phyloP scores from a whole-genome alignment of 164 flowering plant genomes.

The Cinnamomum micranthum region DNA sequence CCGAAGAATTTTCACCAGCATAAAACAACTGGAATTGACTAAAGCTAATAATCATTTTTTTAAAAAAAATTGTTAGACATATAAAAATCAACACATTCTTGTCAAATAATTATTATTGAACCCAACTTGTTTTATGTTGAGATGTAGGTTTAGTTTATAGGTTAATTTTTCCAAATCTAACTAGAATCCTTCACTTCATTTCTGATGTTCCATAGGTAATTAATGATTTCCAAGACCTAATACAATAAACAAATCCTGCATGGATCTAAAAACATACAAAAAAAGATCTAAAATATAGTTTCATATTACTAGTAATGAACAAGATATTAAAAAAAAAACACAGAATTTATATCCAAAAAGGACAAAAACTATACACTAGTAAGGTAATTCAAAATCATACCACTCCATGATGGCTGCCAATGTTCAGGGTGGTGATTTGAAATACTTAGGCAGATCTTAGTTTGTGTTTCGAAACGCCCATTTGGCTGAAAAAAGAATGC shows the following conservation, averaged over 20 bases:
- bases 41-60: too few relatives aligned
- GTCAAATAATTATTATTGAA: not conserved
- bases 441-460: conserved; percentile 93
- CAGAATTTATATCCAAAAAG: not conserved
- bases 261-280: not conserved
- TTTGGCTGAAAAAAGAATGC: conserved; percentile 61
- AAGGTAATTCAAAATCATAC: conserved; percentile 30
- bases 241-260: not conserved
- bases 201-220: not conserved
- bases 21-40: too few relatives aligned
- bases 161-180: not conserved
- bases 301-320: not conserved
- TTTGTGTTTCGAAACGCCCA: conserved; percentile 97
- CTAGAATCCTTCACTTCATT: not conserved
- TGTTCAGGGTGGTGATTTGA: conserved; percentile 99
- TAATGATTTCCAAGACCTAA: not conserved
- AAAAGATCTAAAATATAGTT: not conserved
- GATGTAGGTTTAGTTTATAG: not conserved
- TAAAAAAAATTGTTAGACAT: too few relatives aligned
- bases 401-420: conserved; percentile 99
- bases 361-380: not conserved
- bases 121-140: not conserved
- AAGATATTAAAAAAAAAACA: too few relatives aligned
- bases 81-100: not conserved
- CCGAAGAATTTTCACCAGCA: too few relatives aligned